Evolutionary conservation across 2,329 filamentous ascomycete genomes (phyloP).

Genomic region (Pestalotiopsis sp.): DNA sequence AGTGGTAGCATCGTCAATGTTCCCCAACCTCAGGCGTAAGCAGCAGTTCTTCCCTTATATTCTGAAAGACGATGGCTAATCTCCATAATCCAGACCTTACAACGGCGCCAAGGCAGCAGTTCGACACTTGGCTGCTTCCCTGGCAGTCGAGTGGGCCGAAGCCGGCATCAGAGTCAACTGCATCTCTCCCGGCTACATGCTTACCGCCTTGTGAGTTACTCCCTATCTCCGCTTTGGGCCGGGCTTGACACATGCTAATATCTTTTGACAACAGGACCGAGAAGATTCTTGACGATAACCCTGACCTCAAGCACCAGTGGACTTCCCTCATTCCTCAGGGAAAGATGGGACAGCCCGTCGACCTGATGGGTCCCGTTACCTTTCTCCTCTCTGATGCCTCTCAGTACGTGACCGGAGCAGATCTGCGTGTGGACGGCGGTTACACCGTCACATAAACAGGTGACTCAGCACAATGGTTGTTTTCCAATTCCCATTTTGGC

Average conservation of each 20-base stretch:
- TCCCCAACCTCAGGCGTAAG: slow-evolving; percentile 83
- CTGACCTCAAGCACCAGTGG: slow-evolving; percentile 88
- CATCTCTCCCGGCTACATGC: slow-evolving; percentile 95
- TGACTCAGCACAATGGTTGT: background rate
- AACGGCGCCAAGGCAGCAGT: slow-evolving; percentile 93
- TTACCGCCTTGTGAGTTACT: slow-evolving; percentile 79
- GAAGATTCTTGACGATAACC: slow-evolving; percentile 93
- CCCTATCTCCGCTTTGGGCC: background rate
- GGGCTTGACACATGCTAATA: slow-evolving; percentile 12
- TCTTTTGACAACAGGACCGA: slow-evolving; percentile 66
- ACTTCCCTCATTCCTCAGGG: slow-evolving; percentile 89
- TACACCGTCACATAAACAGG: slow-evolving; percentile 73
- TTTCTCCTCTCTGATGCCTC: slow-evolving; percentile 83
- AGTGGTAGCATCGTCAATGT: slow-evolving; percentile 92
- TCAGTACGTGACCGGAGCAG: slow-evolving; percentile 72
- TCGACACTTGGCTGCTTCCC: slow-evolving; percentile 80
- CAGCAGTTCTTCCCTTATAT: too few species aligned
- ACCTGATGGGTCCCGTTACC: slow-evolving; percentile 90
- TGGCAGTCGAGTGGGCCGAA: slow-evolving; percentile 93
- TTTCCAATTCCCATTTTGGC: too few species aligned
- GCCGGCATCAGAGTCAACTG: slow-evolving; percentile 91
- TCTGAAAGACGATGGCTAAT: too few species aligned
- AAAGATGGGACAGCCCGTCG: slow-evolving; percentile 90
- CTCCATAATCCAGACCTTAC: slow-evolving; percentile 71
- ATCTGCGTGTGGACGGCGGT: slow-evolving; percentile 84